These are phyloP conservation scores for Pythium brachiatum DNA, from an alignment of 352 stramenopile genomes.

Conservation along the genomic window DNA sequence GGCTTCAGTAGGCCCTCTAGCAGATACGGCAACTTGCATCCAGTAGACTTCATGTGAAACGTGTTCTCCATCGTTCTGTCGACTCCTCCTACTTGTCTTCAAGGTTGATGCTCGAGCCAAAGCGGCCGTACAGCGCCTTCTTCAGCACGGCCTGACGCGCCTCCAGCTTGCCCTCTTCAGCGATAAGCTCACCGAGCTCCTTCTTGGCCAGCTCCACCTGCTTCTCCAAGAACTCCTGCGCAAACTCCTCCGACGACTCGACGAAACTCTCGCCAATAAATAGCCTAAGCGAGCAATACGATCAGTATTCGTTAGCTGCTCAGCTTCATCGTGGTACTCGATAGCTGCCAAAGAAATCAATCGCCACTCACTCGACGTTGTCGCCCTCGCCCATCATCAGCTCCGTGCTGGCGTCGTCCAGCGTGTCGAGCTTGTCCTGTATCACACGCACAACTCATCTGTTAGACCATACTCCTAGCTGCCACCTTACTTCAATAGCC, in stretches of 20 bases:
- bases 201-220: constrained; percentile 82
- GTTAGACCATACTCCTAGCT: background rate
- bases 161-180: constrained; percentile 87
- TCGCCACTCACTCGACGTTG: constrained; percentile 59
- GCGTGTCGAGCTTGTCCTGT: constrained; percentile 93
- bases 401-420: constrained; percentile 97
- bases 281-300: constrained; percentile 39
- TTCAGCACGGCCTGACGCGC: constrained; percentile 92
- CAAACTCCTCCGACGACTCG: constrained; percentile 91
- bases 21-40: no score
- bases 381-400: constrained; percentile 95
- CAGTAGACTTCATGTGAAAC: background rate
- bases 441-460: background rate
- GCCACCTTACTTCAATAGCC: background rate
- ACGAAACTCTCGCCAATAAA: constrained; percentile 97
- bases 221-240: constrained; percentile 92
- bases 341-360: background rate
- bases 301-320: background rate
- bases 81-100: constrained; percentile 81
- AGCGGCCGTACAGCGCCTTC: constrained; percentile 94
- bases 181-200: constrained; percentile 77
- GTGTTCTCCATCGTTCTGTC: background rate
- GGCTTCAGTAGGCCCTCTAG: constrained; percentile 23
- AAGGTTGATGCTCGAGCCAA: constrained; percentile 96
- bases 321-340: background rate